Conservation (phyloP, 768 basidiomycete genomes). For the Leccinum barrowsii region DNA sequence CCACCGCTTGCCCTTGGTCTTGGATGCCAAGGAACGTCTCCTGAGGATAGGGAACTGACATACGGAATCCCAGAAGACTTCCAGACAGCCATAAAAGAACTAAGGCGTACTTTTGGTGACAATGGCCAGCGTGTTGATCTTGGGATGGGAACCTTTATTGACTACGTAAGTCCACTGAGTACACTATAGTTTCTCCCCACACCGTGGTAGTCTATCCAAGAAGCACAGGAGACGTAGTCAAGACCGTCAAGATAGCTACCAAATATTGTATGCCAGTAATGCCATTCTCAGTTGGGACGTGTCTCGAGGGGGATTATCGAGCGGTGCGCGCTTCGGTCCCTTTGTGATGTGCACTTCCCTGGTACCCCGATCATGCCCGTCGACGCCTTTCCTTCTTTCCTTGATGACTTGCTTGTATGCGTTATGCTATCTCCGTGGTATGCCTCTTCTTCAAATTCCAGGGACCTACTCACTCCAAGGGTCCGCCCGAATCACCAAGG, state of each 20-base stretch:
- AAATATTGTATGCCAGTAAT: conserved; percentile 75
- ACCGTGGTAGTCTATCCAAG: conserved; percentile 30
- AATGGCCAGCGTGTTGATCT: too few species aligned
- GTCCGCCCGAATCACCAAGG: conserved; percentile 54
- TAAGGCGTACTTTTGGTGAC: too few species aligned
- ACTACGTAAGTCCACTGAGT: too few species aligned
- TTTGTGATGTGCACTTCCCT: neutral
- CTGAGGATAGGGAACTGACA: too few species aligned
- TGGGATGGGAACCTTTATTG: too few species aligned
- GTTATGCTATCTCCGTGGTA: neutral
- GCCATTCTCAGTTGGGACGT: conserved; percentile 79
- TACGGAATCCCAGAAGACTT: too few species aligned
- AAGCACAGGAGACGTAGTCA: conserved; percentile 78
- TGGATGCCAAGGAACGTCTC: too few species aligned
- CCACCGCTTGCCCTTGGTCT: too few species aligned
- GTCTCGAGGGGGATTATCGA: conserved; percentile 72
- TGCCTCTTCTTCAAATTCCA: conserved; percentile 86
- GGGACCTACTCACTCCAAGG: conserved; percentile 62
- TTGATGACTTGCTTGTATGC: neutral
- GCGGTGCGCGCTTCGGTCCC: conserved; percentile 45
- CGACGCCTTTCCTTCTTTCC: neutral
- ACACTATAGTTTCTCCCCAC: too few species aligned
- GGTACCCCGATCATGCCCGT: neutral
- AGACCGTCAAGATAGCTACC: conserved; percentile 70
- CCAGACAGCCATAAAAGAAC: too few species aligned